Base-by-base conservation (phyloP, 345 rosid species). In the Sisymbrium altissimum region DNA sequence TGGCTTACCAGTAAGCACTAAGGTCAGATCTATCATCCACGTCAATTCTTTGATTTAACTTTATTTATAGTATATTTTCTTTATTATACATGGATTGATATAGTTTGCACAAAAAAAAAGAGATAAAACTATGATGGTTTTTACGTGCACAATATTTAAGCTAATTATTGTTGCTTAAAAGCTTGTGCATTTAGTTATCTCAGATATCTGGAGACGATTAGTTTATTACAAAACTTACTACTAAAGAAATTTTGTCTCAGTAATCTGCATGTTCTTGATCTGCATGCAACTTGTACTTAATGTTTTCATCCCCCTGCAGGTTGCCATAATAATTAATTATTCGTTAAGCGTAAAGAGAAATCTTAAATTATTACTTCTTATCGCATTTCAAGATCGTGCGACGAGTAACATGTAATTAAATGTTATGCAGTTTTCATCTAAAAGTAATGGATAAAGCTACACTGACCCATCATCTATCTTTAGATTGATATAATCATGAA, bases 191-290 rank as follows among this genome's bases (percentile, higher is more conserved):
- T 75, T 44, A 54, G 70, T 29, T 76, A 32, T 70, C 65, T 54
- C 59, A 70, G 45, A 70, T 63, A 69, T 54, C 44, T 70, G 66
- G 60, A 45, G 65, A 70, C 29, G 48, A 60, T 69, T 76, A 63
- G 9, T 70, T 70, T 63, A 62, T 76, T 25, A 45, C 64, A 63
- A 69, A 66, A 62, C 48, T 33, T 30, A 38, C 7, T 29, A 68
- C 2, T 52, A 68, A 75, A 68, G 29, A 68, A 76, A 44, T 13
- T 3, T 7, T 9, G 58, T 76, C 49, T 35, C 17, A 40, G 65
- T 33, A 54, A 33, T 35, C 64, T 64, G 71, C 75, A 70, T 76
- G 80, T 70, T 70, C 71, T 64, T 56, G 71, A 70, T 76, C 71
- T 70, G 71, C 71, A 70, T 70, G 80, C 71, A 70, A 70, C 66